phyloP scores from a whole-genome alignment of 495 filamentous ascomycete genomes.

The Oidiodendron maius region DNA sequence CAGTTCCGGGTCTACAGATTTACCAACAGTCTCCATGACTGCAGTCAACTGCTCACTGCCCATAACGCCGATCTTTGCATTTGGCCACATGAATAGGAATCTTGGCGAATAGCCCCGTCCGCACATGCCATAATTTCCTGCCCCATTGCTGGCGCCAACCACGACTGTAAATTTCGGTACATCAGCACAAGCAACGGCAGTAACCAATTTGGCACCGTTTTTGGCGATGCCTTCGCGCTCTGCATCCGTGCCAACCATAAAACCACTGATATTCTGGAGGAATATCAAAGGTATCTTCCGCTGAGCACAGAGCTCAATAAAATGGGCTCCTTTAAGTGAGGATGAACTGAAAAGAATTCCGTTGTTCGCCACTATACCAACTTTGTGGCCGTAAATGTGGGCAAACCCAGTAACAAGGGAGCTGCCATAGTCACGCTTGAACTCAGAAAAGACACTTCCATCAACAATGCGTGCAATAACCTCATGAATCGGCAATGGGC shows the following conservation, averaged over 20 bases:
- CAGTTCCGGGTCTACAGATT: slow-evolving; percentile 72
- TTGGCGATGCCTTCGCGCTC: slow-evolving; percentile 95
- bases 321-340: slow-evolving; percentile 91
- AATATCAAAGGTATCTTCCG: slow-evolving; percentile 87
- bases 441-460: slow-evolving; percentile 83
- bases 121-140: slow-evolving; percentile 67
- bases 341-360: slow-evolving; percentile 94
- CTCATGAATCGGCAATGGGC: slow-evolving; percentile 78
- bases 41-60: slow-evolving; percentile 85
- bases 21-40: slow-evolving; percentile 94
- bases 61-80: slow-evolving; percentile 93
- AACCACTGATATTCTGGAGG: slow-evolving; percentile 93
- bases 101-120: slow-evolving; percentile 90
- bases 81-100: slow-evolving; percentile 97
- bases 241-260: slow-evolving; percentile 94
- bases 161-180: slow-evolving; percentile 98
- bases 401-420: slow-evolving; percentile 94
- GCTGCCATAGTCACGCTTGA: slow-evolving; percentile 87
- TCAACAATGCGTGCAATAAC: slow-evolving; percentile 94
- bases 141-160: slow-evolving; percentile 82
- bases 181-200: slow-evolving; percentile 88
- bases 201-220: slow-evolving; percentile 96
- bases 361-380: slow-evolving; percentile 95
- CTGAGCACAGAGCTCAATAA: slow-evolving; percentile 94
- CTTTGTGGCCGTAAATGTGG: slow-evolving; percentile 79